Percentiles rank a stretch among this genome's conserved stretches.
Evolutionary conservation across 1,284 basidiomycete genomes (phyloP).

Genomic region (Ustilago cynodontis): DNA sequence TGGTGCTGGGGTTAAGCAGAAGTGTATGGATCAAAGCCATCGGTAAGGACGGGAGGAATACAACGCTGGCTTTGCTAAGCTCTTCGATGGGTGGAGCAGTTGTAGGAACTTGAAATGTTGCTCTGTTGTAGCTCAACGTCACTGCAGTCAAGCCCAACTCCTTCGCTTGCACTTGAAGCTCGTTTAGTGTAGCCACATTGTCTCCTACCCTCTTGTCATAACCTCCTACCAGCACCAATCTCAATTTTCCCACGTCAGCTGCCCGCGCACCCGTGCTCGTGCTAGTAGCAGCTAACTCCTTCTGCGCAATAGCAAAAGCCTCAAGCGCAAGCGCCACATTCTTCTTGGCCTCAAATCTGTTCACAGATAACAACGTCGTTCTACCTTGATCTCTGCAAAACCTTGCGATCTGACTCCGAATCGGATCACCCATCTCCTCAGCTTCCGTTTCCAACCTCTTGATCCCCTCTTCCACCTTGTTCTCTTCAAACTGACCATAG

Average conservation of each 20-base stretch:
- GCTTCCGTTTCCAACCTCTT: slow-evolving; percentile 72
- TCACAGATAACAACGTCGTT: slow-evolving; percentile 87
- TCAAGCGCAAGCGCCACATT: slow-evolving; percentile 85
- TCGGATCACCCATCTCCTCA: slow-evolving; percentile 29
- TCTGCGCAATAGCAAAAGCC: slow-evolving; percentile 76
- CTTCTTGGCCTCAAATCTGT: slow-evolving; percentile 97
- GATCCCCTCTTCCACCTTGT: slow-evolving; percentile 38
- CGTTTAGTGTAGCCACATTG: slow-evolving; percentile 76
- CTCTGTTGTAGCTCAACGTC: slow-evolving; percentile 57
- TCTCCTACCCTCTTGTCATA: slow-evolving; percentile 80
- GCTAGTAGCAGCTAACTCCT: slow-evolving; percentile 40
- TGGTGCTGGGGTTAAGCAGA: slow-evolving; percentile 44
- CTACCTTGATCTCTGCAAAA: slow-evolving; percentile 57
- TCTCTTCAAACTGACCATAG: slow-evolving; percentile 28
- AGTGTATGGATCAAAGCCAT: slow-evolving; percentile 60
- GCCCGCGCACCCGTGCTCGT: slow-evolving; percentile 6
- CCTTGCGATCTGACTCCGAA: slow-evolving; percentile 23
- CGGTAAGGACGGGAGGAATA: slow-evolving; percentile 65
- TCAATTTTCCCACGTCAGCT: slow-evolving; percentile 26
- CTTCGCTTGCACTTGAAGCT: slow-evolving; percentile 53
- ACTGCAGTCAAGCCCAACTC: slow-evolving; percentile 71
- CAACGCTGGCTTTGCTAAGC: slow-evolving; percentile 31
- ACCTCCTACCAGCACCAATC: slow-evolving; percentile 74
- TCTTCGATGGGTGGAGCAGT: slow-evolving; percentile 45
- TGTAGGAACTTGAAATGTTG: slow-evolving; percentile 63